phyloP scores from a whole-genome alignment of 2,329 filamentous ascomycete genomes.

The Ophiostoma ulmi region DNA sequence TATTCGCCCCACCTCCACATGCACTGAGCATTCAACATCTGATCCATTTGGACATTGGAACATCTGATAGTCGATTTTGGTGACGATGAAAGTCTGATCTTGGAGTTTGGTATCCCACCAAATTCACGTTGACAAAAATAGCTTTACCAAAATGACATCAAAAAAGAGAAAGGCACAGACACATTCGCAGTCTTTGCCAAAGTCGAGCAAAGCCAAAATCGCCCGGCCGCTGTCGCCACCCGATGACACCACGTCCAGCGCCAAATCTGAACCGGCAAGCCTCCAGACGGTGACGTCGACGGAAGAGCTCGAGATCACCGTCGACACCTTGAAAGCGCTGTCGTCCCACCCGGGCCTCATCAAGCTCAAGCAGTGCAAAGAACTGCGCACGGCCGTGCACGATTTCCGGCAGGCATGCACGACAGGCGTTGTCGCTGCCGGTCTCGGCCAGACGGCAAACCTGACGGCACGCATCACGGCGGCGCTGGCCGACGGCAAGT shows the following conservation, averaged over 20 bases:
- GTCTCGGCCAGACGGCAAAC: conserved; percentile 61
- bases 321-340: conserved; percentile 58
- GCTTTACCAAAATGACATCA: not conserved
- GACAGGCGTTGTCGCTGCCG: conserved; percentile 56
- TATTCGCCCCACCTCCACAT: conserved; percentile 13
- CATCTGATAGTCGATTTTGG: not conserved
- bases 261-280: conserved; percentile 33
- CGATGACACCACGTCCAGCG: not conserved
- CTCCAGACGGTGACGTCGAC: conserved; percentile 52
- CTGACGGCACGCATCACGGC: conserved; percentile 62
- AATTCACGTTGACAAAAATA: no score
- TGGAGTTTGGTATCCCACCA: no score
- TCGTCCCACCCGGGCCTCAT: conserved; percentile 56
- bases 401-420: conserved; percentile 65
- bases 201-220: not conserved
- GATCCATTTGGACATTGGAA: not conserved
- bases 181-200: not conserved
- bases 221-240: conserved; percentile 12
- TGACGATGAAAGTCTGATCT: no score
- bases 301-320: conserved; percentile 62
- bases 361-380: conserved; percentile 64
- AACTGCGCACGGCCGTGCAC: conserved; percentile 61
- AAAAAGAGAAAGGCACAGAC: conserved; percentile 15
- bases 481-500: conserved; percentile 60
- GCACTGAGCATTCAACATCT: not conserved